Conservation (phyloP, 345 rosid species). For the Lepidium aucheri region DNA sequence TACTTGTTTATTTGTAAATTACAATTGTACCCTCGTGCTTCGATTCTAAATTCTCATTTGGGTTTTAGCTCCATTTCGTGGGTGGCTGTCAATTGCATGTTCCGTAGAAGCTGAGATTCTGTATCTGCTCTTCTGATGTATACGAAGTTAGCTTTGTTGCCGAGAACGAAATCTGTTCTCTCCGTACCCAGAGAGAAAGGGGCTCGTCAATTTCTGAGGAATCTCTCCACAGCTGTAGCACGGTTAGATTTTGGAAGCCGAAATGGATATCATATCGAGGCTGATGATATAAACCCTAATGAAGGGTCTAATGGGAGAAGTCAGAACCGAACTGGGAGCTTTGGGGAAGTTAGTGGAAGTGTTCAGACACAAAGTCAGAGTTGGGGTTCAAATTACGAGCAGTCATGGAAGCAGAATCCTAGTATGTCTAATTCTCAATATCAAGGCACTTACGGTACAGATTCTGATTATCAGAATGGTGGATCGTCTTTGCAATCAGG, state of each 20-base stretch:
- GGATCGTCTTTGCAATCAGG: constrained; percentile 19
- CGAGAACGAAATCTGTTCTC: constrained; percentile 22
- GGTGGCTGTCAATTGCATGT: neutral
- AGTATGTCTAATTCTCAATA: neutral
- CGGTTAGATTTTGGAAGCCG: constrained; percentile 33
- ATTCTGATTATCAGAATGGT: neutral
- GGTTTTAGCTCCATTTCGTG: neutral
- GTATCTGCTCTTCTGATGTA: constrained; percentile 29
- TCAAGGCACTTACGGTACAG: neutral
- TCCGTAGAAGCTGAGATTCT: neutral
- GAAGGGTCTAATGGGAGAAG: neutral
- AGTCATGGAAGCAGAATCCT: neutral
- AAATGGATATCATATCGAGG: neutral
- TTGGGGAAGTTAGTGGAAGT: too few relatives aligned
- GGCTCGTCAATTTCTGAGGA: constrained; percentile 10
- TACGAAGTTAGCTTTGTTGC: constrained; percentile 26
- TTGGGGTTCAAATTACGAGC: neutral
- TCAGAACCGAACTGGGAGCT: too few relatives aligned
- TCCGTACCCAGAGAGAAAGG: constrained; percentile 27
- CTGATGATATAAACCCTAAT: constrained; percentile 11
- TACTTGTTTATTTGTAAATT: neutral
- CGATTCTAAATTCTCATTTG: neutral
- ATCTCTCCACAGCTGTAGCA: constrained; percentile 43
- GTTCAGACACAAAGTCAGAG: constrained; percentile 3
- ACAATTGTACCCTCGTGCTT: neutral